Conservation (phyloP, 331 rosid genomes). For the Erythrophleum ivorense region DNA sequence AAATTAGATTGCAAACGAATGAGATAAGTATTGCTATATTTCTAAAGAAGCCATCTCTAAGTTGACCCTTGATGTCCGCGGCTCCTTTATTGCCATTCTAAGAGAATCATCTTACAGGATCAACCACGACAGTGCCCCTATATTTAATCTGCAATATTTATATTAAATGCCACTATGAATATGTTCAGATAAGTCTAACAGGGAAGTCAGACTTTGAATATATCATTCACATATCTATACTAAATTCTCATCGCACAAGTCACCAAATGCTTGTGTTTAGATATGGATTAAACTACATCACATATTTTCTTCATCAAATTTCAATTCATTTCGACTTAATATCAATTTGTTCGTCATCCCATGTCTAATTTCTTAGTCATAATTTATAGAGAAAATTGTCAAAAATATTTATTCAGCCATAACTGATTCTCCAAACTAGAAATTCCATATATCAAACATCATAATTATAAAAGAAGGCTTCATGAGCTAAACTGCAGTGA, state of each 20-base stretch:
- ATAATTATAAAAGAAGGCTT: too few relatives aligned
- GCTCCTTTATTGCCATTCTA: conserved; percentile 72
- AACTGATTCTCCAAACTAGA: too few relatives aligned
- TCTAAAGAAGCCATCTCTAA: conserved; percentile 14
- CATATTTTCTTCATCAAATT: conserved; percentile 31
- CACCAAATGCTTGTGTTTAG: conserved; percentile 14
- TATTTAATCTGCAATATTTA: conserved; percentile 64
- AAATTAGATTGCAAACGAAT: conserved; percentile 5
- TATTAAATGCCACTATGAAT: conserved; percentile 33
- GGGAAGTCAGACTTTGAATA: conserved; percentile 9
- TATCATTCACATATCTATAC: not conserved
- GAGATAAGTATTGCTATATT: not conserved
- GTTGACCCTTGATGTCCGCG: conserved; percentile 72
- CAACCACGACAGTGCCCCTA: conserved; percentile 43
- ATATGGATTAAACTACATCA: conserved; percentile 4
- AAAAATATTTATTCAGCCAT: conserved; percentile 30
- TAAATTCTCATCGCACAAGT: too few relatives aligned
- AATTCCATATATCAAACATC: too few relatives aligned
- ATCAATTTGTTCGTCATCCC: not conserved
- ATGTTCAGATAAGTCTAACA: not conserved
- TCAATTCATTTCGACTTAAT: conserved; percentile 11
- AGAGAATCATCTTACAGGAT: conserved; percentile 40
- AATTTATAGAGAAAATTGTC: not conserved
- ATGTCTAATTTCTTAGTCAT: not conserved
- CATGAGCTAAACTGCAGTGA: too few relatives aligned